Percentiles rank a stretch among this genome's conserved stretches.
phyloP scores from a whole-genome alignment of 805 yeast genomes.

The Saccharomyces kudriavzevii region DNA sequence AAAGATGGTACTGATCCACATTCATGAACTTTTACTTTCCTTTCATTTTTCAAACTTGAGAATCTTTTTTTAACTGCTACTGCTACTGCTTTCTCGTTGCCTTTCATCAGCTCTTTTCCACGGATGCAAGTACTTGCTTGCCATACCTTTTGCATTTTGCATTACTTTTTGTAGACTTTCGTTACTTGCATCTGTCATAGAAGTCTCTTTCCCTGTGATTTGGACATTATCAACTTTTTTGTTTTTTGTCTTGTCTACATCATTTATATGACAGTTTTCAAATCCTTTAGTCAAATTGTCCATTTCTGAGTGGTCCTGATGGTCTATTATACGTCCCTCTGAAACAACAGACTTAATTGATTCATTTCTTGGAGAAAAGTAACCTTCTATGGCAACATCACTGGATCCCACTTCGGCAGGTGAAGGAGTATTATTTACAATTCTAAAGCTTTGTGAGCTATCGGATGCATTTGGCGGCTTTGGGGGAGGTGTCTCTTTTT shows the following conservation, averaged over 20 bases:
- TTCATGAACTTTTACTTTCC: neutral
- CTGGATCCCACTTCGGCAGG: conserved; percentile 19
- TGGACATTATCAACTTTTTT: neutral
- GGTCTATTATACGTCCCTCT: conserved; percentile 11
- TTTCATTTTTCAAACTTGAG: neutral
- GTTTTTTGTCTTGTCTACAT: neutral
- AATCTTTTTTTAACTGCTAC: neutral
- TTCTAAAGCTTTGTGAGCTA: conserved; percentile 3
- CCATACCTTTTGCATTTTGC: conserved; percentile 19
- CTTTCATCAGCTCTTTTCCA: conserved; percentile 16
- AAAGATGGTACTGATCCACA: neutral
- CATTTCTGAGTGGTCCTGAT: conserved; percentile 3
- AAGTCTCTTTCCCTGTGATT: neutral
- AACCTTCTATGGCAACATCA: conserved; percentile 44
- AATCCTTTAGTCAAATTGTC: conserved; percentile 6
- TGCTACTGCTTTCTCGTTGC: neutral
- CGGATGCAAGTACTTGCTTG: conserved; percentile 19
- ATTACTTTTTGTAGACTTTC: conserved; percentile 20
- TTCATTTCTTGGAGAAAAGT: conserved; percentile 26
- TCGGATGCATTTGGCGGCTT: conserved; percentile 4
- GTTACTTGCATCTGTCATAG: neutral
- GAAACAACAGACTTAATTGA: conserved; percentile 21
- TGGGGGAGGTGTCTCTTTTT: conserved; percentile 3
- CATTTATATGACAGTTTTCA: conserved; percentile 5
- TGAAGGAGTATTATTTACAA: conserved; percentile 11